Evolutionary conservation across 768 basidiomycete genomes (phyloP), one percentile per base, ranked within the genome.

Genomic region (Calocybe indica): DNA sequence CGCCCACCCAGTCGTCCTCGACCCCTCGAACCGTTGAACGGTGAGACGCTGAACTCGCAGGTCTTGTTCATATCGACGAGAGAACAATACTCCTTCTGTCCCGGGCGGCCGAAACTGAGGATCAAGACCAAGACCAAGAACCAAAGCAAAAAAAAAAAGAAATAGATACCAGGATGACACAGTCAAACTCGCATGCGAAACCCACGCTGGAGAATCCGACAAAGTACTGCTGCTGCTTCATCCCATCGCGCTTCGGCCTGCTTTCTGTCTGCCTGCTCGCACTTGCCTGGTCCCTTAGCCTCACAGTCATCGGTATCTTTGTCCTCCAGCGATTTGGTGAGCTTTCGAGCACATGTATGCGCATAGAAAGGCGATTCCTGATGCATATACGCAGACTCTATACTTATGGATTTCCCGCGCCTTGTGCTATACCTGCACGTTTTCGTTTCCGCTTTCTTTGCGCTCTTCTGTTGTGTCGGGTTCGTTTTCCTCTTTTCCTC

Each of bases 381-480:
- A 22, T 22, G 22, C 22, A 22, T 22, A 22, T 22, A 22, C 22
- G 9, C 28, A 59, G 53, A 51, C 43, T 32, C 45, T 35, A 45
- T 51, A 33, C 14, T 62, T 31, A 43, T 45, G 2, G 56, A 57
- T 2, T 38, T 58, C 7, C 55, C 59, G 39, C 55, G 50, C 12
- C 30, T 56, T 5, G 48, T 54, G 10, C 35, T 58, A 38, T 55
- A 41, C 36, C 56, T 62, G 50, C 54, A 62, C 34, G 52, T 59
- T 2, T 45, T 58, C 31, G 47, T 54, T 13, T 53, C 52, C 10
- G 15, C 51, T 12, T 9, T 58, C 4, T 47, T 58, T 45, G 55
- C 45, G 6, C 6, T 53, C 3, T 53, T 53, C 28, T 51, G 55
- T 39, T 6, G 51, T 36, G 28, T 59, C 8, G 59, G 61, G 59